A percentile compares a stretch with the other conserved stretches of the same genome.
Evolutionary conservation across 306 rosid genomes (phyloP).

Genomic region (Cicer chorassanicum): DNA sequence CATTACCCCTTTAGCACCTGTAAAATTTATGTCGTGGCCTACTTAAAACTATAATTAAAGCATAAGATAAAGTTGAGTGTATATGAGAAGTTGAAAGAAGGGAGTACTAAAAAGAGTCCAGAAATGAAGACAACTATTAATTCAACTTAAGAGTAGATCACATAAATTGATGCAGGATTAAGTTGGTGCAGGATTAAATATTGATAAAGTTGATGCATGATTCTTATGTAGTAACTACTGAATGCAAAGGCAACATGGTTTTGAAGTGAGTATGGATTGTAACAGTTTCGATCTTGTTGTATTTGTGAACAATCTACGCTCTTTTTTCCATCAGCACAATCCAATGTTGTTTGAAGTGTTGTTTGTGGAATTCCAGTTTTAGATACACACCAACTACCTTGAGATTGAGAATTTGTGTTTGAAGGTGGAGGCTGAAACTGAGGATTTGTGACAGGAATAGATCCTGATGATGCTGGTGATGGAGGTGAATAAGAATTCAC

Average conservation of each 20-base stretch:
- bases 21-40: too few species aligned
- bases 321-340: conserved; percentile 79
- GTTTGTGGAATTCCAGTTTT: conserved; percentile 64
- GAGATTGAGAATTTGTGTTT: conserved; percentile 54
- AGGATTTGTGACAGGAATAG: conserved; percentile 61
- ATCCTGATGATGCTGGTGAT: conserved; percentile 52
- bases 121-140: too few species aligned
- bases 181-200: too few species aligned
- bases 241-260: conserved; percentile 91
- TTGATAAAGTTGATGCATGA: conserved; percentile 56
- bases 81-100: too few species aligned
- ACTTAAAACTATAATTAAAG: too few species aligned
- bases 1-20: too few species aligned
- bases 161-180: too few species aligned
- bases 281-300: conserved; percentile 81
- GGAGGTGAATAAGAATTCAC: conserved; percentile 78
- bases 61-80: too few species aligned
- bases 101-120: too few species aligned
- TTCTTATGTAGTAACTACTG: conserved; percentile 82
- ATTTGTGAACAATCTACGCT: conserved; percentile 75
- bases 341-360: conserved; percentile 77
- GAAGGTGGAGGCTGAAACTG: conserved; percentile 64
- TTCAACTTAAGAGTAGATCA: too few species aligned
- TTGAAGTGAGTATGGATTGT: conserved; percentile 68
- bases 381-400: conserved; percentile 86